Evolutionary conservation across 139 green algal genomes (phyloP), one percentile per base, ranked within the genome.

Genomic region (Pleodorina starrii): DNA sequence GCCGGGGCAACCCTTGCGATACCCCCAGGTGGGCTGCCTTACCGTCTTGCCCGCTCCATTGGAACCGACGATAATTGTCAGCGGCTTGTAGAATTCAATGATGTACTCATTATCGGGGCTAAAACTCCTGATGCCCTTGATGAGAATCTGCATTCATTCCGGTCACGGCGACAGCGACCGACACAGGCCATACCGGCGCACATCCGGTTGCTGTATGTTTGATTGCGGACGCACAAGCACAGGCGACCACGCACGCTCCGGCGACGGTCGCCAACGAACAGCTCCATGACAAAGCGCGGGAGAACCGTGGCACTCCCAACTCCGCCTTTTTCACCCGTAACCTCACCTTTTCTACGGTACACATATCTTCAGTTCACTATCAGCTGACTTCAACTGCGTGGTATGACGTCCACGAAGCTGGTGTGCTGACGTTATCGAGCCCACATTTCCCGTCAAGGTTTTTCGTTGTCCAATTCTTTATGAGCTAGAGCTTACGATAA

Each of bases 31-130:
- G n/a, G n/a, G n/a, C n/a, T n/a, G n/a, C 43, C 77, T 36, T 66
- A 99, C 97, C 91, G 98, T 99, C 88, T 99, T 99, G 25, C 98
- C 98, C 1, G 97, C 97, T 1, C 98, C 98, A 78, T 99, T 99
- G 25, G 96, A 92, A 0, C 98, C 98, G 25, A 99, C 98, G 54
- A 99, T 99, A 23, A 99, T 92, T 0, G 98, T 99, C 10, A 99
- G 95, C 5, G 98, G 98, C 89, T 96, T 97, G 90, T 96, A 98
- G 81, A 99, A 99, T 85, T 97, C 93, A 7, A 99, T 98, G 0
- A 96, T 93, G 44, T 95, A 91, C 11, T 93, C 51, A 71, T 99
- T 99, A 66, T 99, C 95, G 0, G 98, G 98, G 51, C 92, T 96
- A 92, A 99, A 99, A 85, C 93, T 97, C 1, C 98, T 94, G 42